A percentile compares a stretch with the other conserved stretches of the same genome.
Conservation (phyloP, 345 rosid genomes). For the Hypericum perforatum region DNA sequence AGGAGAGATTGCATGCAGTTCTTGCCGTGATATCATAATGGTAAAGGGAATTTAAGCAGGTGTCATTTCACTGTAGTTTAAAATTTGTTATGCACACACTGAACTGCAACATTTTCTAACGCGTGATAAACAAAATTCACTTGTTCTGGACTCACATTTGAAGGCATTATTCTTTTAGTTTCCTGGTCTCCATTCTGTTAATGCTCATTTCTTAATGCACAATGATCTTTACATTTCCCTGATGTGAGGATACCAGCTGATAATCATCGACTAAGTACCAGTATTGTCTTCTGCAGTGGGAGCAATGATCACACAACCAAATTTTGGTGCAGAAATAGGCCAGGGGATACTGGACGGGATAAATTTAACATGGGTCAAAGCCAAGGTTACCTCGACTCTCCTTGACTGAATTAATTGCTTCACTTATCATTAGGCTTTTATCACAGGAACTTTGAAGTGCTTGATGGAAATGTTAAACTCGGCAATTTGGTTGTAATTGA, state of each 20-base stretch:
- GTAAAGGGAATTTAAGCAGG: no score
- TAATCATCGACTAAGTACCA: constrained; percentile 13
- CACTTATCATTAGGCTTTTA: neutral
- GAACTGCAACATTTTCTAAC: no score
- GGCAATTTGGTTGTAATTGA: constrained; percentile 8
- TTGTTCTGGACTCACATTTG: no score
- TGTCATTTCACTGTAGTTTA: no score
- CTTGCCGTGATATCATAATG: no score
- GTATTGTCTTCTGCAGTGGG: constrained; percentile 57
- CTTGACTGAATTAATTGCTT: neutral
- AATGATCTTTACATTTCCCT: neutral
- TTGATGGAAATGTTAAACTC: neutral
- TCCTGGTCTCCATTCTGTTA: no score
- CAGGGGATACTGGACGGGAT: constrained; percentile 88
- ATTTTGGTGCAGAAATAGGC: constrained; percentile 98
- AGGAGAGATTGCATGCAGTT: no score
- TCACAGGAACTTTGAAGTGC: neutral
- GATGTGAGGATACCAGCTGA: constrained; percentile 6
- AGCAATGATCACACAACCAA: constrained; percentile 92
- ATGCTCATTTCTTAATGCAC: neutral
- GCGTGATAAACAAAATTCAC: no score
- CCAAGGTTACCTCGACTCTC: constrained; percentile 40
- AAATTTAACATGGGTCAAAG: constrained; percentile 56
- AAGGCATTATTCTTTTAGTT: no score
- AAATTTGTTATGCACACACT: no score